These are phyloP conservation scores for Fraxinus quadrangulata DNA, from an alignment of 257 asterid genomes.

Conservation along the genomic window DNA sequence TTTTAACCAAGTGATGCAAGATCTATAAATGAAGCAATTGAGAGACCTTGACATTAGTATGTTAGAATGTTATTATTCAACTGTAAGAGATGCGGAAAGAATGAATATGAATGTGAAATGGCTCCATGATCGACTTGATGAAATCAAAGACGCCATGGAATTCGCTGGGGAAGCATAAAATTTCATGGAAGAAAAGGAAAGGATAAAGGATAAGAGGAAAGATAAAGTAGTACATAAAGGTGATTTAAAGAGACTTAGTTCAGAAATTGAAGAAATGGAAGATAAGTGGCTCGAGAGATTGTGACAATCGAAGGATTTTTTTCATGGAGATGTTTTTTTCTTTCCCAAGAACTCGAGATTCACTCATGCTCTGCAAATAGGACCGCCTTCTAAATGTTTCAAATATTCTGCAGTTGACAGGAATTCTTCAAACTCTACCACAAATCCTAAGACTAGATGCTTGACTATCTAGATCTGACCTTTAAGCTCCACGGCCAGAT, in stretches of 20 bases:
- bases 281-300: too few species aligned
- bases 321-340: too few species aligned
- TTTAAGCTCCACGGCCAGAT: background rate
- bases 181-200: constrained; percentile 20
- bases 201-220: constrained; percentile 9
- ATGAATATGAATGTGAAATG: constrained; percentile 39
- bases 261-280: too few species aligned
- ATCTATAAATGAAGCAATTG: too few species aligned
- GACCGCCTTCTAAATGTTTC: background rate
- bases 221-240: constrained; percentile 5
- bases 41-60: too few species aligned
- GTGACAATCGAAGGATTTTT: too few species aligned
- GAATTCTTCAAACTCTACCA: background rate
- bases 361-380: too few species aligned
- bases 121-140: constrained; percentile 32
- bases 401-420: background rate
- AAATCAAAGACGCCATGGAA: constrained; percentile 26
- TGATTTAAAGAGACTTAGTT: constrained; percentile 24
- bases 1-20: too few species aligned
- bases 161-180: constrained; percentile 3
- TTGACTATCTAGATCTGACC: background rate
- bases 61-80: too few species aligned
- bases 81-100: constrained; percentile 30
- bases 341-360: too few species aligned
- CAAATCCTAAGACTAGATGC: background rate